Base-by-base conservation (phyloP, 495 filamentous ascomycete genomes). In the Neurospora sp. region DNA sequence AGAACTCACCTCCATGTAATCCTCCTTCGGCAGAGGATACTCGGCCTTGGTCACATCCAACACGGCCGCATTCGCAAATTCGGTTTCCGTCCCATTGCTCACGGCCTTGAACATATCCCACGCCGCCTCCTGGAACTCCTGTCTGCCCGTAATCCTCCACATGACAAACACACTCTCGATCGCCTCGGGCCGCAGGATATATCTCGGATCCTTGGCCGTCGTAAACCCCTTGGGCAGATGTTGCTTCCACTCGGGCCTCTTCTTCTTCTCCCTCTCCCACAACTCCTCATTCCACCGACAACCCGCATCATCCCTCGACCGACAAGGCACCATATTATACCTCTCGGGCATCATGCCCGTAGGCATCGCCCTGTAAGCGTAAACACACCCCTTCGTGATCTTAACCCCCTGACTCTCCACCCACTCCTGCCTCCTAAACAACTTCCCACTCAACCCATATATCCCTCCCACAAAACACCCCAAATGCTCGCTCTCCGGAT, bases 261-360 rank as follows among this genome's bases (percentile, higher is more conserved):
- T 76, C 35, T 18, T 42, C 42, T 72, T 76, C 68, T 80, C 81
- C 22, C 78, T 68, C 9, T 76, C 70, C 73, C 88, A 94, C 9
- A 77, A 76, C 3, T 86, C 87, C 77, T 92, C 85, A 75, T 94
- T 89, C 91, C 93, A 97, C 22, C 84, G 75, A 78, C 94, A 97
- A n/a, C 85, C 75, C 48, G 2, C 10, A 27, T 59, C 48, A 31
- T 84, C 77, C 18, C 78, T 79, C 45, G 89, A 86, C 40, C 87
- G 80, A 79, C 94, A 98, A 8, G 88, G 84, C 14, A 92, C 79
- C 31, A 90, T 82, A 18, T 83, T 80, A 76, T 92, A 90, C 7
- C 82, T 77, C 80, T 98, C 94, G 0, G 94, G 94, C 92, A 94
- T 94, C 76, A 98, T 93, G 1, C 93, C 94, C 0, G 91, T 92